Evolutionary conservation across 75 land plant genomes (phyloP).

Genomic region (Selaginella tamariscina): DNA sequence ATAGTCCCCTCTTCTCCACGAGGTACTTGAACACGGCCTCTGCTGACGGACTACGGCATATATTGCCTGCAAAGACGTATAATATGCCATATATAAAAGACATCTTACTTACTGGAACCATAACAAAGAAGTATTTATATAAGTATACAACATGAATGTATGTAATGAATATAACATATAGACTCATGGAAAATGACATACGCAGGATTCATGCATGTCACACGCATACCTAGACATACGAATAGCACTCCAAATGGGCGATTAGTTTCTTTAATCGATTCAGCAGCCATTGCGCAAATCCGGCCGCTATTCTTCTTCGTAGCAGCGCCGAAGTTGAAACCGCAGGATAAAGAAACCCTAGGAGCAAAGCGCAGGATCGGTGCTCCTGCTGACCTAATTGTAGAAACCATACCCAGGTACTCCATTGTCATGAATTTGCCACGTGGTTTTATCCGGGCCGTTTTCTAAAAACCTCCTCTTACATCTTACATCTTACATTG

Average conservation of each 20-base stretch:
- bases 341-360: too few relatives aligned
- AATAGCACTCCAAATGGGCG: constrained; percentile 22
- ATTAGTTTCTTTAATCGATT: background rate
- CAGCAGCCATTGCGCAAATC: background rate
- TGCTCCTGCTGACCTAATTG: background rate
- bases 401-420: background rate
- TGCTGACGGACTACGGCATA: constrained; percentile 95
- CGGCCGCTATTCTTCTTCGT: too few relatives aligned
- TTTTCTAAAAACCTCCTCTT: too few relatives aligned
- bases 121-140: background rate
- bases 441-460: too few relatives aligned
- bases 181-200: constrained; percentile 9
- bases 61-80: constrained; percentile 42
- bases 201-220: background rate
- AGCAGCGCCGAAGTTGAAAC: too few relatives aligned
- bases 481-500: too few relatives aligned
- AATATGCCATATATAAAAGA: background rate
- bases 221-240: constrained; percentile 19
- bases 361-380: too few relatives aligned
- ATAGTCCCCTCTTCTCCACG: constrained; percentile 52
- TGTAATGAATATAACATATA: background rate
- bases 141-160: background rate
- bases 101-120: background rate
- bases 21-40: constrained; percentile 80
- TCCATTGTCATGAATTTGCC: too few relatives aligned